A percentile compares a stretch with the other conserved stretches of the same genome.
Evolutionary conservation across 2,329 filamentous ascomycete species (phyloP).

Genomic region (Colletotrichum sp.): DNA sequence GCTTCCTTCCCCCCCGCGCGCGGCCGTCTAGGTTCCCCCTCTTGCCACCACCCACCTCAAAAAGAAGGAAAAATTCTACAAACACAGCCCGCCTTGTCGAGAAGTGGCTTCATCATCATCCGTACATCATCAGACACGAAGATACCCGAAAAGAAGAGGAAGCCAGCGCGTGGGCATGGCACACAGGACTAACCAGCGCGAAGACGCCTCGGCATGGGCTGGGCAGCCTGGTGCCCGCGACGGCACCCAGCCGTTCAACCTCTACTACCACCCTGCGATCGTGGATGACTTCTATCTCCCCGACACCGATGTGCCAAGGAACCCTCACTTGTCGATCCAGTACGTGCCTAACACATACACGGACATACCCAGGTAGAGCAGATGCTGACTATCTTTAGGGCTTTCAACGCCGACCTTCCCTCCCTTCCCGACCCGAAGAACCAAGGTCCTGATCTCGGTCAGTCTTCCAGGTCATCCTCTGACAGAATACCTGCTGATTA

Average conservation of each 20-base stretch:
- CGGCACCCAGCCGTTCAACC: background rate
- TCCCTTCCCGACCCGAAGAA: background rate
- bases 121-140: background rate
- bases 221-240: background rate
- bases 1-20: background rate
- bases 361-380: background rate
- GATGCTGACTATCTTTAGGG: background rate
- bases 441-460: background rate
- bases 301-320: background rate
- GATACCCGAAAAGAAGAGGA: background rate
- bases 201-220: background rate
- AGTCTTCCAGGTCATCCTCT: background rate
- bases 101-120: background rate
- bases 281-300: background rate
- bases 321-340: background rate
- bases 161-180: background rate
- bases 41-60: background rate
- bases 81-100: slow-evolving; percentile 3
- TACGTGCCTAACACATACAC: background rate
- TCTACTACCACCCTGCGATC: background rate
- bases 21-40: background rate
- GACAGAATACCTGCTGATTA: background rate
- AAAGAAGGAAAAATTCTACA: background rate
- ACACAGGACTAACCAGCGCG: background rate
- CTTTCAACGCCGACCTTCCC: background rate